Percentiles rank a stretch among this genome's conserved stretches.
Evolutionary conservation across 2,329 filamentous ascomycete species (phyloP).

Genomic region (Penicillium expansum): DNA sequence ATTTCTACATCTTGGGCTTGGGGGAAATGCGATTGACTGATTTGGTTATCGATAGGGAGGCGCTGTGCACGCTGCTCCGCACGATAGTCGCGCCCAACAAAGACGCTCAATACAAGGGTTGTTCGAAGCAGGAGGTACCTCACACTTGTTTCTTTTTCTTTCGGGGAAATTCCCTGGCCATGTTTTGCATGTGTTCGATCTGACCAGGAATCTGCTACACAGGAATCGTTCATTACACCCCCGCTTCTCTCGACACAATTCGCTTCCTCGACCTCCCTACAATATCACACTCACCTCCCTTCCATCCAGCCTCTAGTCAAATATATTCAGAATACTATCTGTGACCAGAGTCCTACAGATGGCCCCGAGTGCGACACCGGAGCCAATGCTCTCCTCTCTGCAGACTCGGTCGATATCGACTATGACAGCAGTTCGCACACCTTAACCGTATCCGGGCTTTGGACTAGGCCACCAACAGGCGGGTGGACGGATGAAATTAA

Average conservation of each 20-base stretch:
- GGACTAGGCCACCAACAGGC: constrained; percentile 43
- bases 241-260: constrained; percentile 58
- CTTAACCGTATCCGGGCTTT: constrained; percentile 64
- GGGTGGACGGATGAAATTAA: constrained; percentile 50
- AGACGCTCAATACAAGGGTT: constrained; percentile 45
- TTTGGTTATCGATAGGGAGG: constrained; percentile 36
- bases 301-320: constrained; percentile 54
- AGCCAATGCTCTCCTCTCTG: constrained; percentile 50
- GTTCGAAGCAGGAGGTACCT: constrained; percentile 50
- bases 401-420: constrained; percentile 71
- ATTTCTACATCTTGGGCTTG: background rate
- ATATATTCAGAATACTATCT: constrained; percentile 55
- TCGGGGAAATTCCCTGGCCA: background rate
- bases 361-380: constrained; percentile 50
- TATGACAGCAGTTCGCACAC: constrained; percentile 67
- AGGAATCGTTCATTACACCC: constrained; percentile 62
- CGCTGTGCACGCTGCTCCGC: constrained; percentile 59
- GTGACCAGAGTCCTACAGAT: constrained; percentile 41
- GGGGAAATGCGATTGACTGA: constrained; percentile 2
- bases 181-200: background rate
- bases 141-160: background rate
- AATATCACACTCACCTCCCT: constrained; percentile 68
- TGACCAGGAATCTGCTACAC: background rate
- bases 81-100: constrained; percentile 51
- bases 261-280: constrained; percentile 61